Conservation (phyloP, 495 filamentous ascomycete species). For the Aspergillus panamensis region DNA sequence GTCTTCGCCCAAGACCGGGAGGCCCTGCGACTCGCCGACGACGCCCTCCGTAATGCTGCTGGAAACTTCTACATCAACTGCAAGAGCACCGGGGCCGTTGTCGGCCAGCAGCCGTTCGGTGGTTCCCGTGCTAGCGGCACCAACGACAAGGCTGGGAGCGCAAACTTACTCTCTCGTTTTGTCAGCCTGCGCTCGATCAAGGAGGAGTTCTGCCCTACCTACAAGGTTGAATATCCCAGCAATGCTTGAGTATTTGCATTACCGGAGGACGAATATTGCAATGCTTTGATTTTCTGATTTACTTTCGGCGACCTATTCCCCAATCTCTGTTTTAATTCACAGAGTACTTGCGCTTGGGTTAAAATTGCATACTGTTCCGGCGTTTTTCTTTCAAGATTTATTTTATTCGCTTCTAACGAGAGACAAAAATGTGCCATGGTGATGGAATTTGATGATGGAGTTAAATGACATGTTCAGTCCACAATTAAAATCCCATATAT, state of each 20-base stretch:
- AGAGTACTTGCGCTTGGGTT: background rate
- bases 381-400: background rate
- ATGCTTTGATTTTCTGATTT: background rate
- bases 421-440: too few species aligned
- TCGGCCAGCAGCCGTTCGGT: slow-evolving; percentile 90
- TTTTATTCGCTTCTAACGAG: too few species aligned
- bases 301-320: background rate
- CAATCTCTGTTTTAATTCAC: background rate
- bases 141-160: slow-evolving; percentile 87
- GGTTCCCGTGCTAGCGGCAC: slow-evolving; percentile 83
- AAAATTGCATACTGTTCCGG: background rate
- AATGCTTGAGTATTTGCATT: slow-evolving; percentile 48
- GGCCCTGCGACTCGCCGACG: slow-evolving; percentile 64
- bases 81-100: slow-evolving; percentile 88
- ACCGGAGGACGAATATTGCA: background rate
- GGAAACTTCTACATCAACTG: slow-evolving; percentile 94
- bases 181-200: slow-evolving; percentile 83
- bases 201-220: slow-evolving; percentile 76
- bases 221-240: slow-evolving; percentile 74
- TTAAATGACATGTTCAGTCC: too few species aligned
- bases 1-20: slow-evolving; percentile 72
- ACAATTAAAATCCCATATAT: too few species aligned
- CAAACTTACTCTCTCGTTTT: slow-evolving; percentile 70
- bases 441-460: too few species aligned
- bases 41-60: slow-evolving; percentile 70